These are phyloP conservation scores for Magnusiomyces ingens DNA, from an alignment of 1,139 yeast species.

Conservation along the genomic window DNA sequence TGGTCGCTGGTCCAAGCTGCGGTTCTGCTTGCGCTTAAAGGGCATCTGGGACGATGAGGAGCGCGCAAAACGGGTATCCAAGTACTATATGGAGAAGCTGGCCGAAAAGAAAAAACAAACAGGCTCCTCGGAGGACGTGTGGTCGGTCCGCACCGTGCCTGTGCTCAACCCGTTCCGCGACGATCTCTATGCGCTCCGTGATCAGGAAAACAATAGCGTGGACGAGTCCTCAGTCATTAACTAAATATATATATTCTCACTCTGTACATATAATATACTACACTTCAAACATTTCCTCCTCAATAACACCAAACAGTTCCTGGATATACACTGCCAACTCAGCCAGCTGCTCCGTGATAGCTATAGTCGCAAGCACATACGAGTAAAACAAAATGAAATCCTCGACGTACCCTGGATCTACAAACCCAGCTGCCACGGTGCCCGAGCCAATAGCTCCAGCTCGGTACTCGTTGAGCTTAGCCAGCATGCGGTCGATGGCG, in stretches of 20 bases:
- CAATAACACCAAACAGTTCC: slow-evolving; percentile 56
- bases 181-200: not conserved
- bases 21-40: slow-evolving; percentile 68
- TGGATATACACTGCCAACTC: slow-evolving; percentile 49
- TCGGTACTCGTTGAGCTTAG: slow-evolving; percentile 42
- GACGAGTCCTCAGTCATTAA: too few relatives aligned
- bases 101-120: slow-evolving; percentile 49
- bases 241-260: too few relatives aligned
- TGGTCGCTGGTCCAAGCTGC: slow-evolving; percentile 63
- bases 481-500: slow-evolving; percentile 63
- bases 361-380: slow-evolving; percentile 63
- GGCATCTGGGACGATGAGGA: slow-evolving; percentile 44
- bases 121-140: slow-evolving; percentile 70
- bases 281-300: slow-evolving; percentile 43
- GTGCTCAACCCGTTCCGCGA: slow-evolving; percentile 33
- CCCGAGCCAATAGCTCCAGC: not conserved
- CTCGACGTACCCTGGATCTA: slow-evolving; percentile 36
- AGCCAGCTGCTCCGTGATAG: slow-evolving; percentile 60
- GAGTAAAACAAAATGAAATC: slow-evolving; percentile 74
- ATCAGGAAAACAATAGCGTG: too few relatives aligned
- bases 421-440: not conserved
- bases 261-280: too few relatives aligned
- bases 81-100: slow-evolving; percentile 58
- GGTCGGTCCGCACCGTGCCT: slow-evolving; percentile 51
- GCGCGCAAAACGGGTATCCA: slow-evolving; percentile 48